A percentile compares a stretch with the other conserved stretches of the same genome.
Evolutionary conservation across 306 rosid genomes (phyloP).

Genomic region (Phaseolus lunatus): DNA sequence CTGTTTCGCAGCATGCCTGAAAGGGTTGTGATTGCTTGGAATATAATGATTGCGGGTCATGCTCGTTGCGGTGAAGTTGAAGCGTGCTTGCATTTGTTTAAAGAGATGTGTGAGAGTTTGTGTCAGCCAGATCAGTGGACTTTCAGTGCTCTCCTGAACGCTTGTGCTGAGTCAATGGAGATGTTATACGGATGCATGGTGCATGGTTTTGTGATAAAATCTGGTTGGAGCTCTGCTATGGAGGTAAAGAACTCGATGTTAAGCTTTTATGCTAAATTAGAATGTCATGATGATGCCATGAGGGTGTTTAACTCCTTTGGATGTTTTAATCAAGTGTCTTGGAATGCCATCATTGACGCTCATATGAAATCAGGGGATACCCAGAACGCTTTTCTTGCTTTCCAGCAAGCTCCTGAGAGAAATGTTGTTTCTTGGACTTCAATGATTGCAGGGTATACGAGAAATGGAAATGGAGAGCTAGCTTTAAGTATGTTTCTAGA

Average conservation of each 20-base stretch:
- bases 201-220: slow-evolving; percentile 67
- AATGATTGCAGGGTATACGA: slow-evolving; percentile 73
- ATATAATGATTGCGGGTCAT: slow-evolving; percentile 63
- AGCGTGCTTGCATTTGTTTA: slow-evolving; percentile 61
- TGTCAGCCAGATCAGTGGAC: slow-evolving; percentile 78
- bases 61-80: slow-evolving; percentile 66
- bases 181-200: slow-evolving; percentile 60
- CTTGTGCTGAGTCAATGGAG: slow-evolving; percentile 61
- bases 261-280: slow-evolving; percentile 71
- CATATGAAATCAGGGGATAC: slow-evolving; percentile 79
- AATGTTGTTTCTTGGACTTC: slow-evolving; percentile 86
- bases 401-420: slow-evolving; percentile 67
- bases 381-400: slow-evolving; percentile 63
- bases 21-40: slow-evolving; percentile 78
- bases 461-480: slow-evolving; percentile 71
- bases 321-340: slow-evolving; percentile 66
- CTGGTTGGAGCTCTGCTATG: slow-evolving; percentile 70
- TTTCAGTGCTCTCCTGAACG: slow-evolving; percentile 70
- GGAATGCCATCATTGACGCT: slow-evolving; percentile 83
- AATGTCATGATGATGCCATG: slow-evolving; percentile 57
- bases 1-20: slow-evolving; percentile 65
- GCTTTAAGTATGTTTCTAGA: slow-evolving; percentile 67
- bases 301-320: slow-evolving; percentile 60
- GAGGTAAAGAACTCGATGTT: slow-evolving; percentile 76
- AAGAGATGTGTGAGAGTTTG: slow-evolving; percentile 61